Percentiles rank a stretch among this genome's conserved stretches.
phyloP scores from a whole-genome alignment of 371 early-diverging fungal species.

The Fennellomyces sp. region DNA sequence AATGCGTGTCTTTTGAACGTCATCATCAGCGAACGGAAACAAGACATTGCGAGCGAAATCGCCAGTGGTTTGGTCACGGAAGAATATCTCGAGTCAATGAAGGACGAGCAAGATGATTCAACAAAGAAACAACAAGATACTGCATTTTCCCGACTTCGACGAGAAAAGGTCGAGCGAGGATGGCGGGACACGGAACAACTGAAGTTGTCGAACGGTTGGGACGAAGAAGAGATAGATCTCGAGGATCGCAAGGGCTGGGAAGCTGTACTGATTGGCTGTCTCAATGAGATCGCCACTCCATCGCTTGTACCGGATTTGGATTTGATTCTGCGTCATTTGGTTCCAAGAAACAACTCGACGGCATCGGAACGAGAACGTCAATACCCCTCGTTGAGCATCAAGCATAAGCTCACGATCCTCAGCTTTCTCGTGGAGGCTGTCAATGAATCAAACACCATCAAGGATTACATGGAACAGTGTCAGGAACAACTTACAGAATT shows the following conservation, averaged over 20 bases:
- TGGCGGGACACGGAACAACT: conserved; percentile 44
- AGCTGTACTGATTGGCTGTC: conserved; percentile 43
- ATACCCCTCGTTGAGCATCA: conserved; percentile 36
- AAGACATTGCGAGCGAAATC: conserved; percentile 35
- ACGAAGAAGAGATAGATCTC: conserved; percentile 37
- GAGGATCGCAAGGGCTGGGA: conserved; percentile 51
- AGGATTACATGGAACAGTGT: conserved; percentile 72
- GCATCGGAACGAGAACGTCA: conserved; percentile 47
- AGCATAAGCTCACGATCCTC: conserved; percentile 45
- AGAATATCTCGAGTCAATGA: conserved; percentile 26
- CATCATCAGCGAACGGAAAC: conserved; percentile 48
- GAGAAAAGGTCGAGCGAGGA: conserved; percentile 30
- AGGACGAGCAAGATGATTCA: neutral
- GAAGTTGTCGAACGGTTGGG: conserved; percentile 39
- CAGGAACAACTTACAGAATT: conserved; percentile 67
- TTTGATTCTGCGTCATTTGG: conserved; percentile 36
- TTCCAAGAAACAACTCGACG: conserved; percentile 35
- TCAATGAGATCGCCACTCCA: conserved; percentile 52
- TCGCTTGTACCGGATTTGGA: conserved; percentile 42
- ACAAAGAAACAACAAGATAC: conserved; percentile 8
- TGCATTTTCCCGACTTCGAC: conserved; percentile 13
- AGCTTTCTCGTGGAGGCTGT: conserved; percentile 42
- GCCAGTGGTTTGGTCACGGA: conserved; percentile 37
- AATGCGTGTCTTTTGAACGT: conserved; percentile 40
- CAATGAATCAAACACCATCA: conserved; percentile 45